Percentiles rank a stretch among this genome's conserved stretches.
These are phyloP conservation scores for Metschnikowia orientalis DNA, from an alignment of 805 yeast species.

Conservation along the genomic window DNA sequence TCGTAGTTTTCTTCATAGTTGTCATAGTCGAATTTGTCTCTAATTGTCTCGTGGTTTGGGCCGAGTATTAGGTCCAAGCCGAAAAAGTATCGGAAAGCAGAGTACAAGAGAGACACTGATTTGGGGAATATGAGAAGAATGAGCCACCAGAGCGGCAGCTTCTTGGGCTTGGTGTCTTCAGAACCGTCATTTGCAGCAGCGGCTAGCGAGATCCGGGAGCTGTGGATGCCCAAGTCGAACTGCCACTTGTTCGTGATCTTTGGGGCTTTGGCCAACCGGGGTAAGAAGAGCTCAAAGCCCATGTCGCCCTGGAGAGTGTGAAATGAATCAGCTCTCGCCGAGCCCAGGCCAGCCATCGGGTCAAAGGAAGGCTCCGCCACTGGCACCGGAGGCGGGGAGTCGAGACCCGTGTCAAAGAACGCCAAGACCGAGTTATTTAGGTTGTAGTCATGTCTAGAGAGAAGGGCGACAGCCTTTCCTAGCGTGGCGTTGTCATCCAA, in stretches of 20 bases:
- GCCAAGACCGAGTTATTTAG: conserved; percentile 57
- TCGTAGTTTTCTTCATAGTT: conserved; percentile 20
- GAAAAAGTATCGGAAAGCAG: conserved; percentile 27
- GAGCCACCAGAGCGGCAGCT: conserved; percentile 37
- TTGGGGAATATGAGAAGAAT: conserved; percentile 55
- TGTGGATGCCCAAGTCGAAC: conserved; percentile 38
- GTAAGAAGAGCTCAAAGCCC: conserved; percentile 26
- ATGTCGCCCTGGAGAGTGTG: conserved; percentile 27
- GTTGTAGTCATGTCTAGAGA: conserved; percentile 41
- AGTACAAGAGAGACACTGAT: conserved; percentile 39
- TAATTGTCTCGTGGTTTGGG: conserved; percentile 15
- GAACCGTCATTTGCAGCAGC: conserved; percentile 2
- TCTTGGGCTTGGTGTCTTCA: conserved; percentile 10
- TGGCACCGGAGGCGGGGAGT: conserved; percentile 10
- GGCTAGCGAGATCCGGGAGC: conserved; percentile 22
- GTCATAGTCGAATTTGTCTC: conserved; percentile 23
- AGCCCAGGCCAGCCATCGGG: neutral
- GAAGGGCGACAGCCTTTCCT: conserved; percentile 13
- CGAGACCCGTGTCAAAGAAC: conserved; percentile 52
- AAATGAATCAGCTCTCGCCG: neutral
- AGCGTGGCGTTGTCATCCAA: conserved; percentile 12
- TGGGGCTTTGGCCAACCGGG: conserved; percentile 39
- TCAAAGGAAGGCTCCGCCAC: conserved; percentile 5
- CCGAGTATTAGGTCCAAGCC: conserved; percentile 21
- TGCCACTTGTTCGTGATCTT: conserved; percentile 38